phyloP scores from a whole-genome alignment of 805 yeast genomes.

The Teunomyces pallodes region DNA sequence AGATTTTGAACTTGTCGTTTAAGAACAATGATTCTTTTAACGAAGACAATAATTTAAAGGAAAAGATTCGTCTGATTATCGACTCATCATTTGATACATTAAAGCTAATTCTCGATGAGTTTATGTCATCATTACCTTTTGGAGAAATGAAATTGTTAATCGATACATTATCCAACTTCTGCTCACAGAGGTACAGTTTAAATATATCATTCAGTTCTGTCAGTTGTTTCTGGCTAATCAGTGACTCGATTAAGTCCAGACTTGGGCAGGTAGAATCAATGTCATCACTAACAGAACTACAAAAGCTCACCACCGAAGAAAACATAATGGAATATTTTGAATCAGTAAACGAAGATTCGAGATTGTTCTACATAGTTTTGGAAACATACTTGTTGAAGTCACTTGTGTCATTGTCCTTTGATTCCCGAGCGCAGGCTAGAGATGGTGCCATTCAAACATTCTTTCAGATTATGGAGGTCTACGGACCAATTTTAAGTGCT shows the following conservation, averaged over 20 bases:
- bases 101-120: slow-evolving; percentile 82
- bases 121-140: slow-evolving; percentile 67
- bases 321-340: slow-evolving; percentile 6
- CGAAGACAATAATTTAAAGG: slow-evolving; percentile 34
- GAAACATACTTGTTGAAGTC: slow-evolving; percentile 61
- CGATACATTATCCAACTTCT: slow-evolving; percentile 70
- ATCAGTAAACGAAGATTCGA: slow-evolving; percentile 15
- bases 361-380: slow-evolving; percentile 29
- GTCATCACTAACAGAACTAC: slow-evolving; percentile 1
- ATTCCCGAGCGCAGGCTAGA: slow-evolving; percentile 72
- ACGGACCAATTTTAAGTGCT: slow-evolving; percentile 14
- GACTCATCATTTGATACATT: slow-evolving; percentile 78
- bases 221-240: slow-evolving; percentile 87
- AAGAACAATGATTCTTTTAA: slow-evolving; percentile 19
- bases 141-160: slow-evolving; percentile 62
- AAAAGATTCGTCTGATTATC: slow-evolving; percentile 50
- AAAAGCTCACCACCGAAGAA: not conserved
- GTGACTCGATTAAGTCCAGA: slow-evolving; percentile 57
- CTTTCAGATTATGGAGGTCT: slow-evolving; percentile 55
- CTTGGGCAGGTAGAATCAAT: slow-evolving; percentile 1
- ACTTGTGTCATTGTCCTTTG: slow-evolving; percentile 62
- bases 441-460: slow-evolving; percentile 90
- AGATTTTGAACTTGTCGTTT: slow-evolving; percentile 61
- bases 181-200: slow-evolving; percentile 67
- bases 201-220: slow-evolving; percentile 90